A percentile compares a stretch with the other conserved stretches of the same genome.
phyloP scores from a whole-genome alignment of 805 yeast species.

The Myxozyma sirexii region DNA sequence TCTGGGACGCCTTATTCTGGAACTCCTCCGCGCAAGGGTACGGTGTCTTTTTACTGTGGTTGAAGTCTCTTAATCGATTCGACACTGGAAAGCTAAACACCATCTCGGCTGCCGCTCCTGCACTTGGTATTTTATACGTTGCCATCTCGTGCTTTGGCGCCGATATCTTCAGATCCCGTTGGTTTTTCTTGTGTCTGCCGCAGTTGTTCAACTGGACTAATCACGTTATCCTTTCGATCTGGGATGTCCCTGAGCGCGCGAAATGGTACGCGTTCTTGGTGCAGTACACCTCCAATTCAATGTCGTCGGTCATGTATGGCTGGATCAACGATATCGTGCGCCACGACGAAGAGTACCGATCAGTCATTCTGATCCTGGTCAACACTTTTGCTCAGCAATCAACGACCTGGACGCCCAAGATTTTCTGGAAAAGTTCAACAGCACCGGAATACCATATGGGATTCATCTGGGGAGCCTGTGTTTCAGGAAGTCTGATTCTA shows the following conservation, averaged over 20 bases:
- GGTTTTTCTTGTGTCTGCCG: conserved; percentile 57
- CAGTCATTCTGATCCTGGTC: conserved; percentile 55
- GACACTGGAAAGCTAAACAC: conserved; percentile 52
- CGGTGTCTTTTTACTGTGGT: conserved; percentile 66
- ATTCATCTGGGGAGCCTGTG: conserved; percentile 35
- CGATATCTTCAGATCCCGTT: conserved; percentile 56
- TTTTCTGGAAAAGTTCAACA: conserved; percentile 47
- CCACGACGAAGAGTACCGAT: conserved; percentile 55
- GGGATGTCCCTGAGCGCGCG: conserved; percentile 57
- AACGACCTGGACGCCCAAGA: conserved; percentile 56
- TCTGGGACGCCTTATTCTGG: conserved; percentile 45
- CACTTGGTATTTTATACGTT: conserved; percentile 54
- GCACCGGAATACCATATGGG: conserved; percentile 40
- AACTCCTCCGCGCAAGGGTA: conserved; percentile 48
- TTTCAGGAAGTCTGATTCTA: conserved; percentile 31
- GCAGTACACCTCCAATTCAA: conserved; percentile 61
- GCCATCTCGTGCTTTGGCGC: conserved; percentile 43
- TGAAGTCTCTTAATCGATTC: conserved; percentile 51
- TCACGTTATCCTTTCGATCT: conserved; percentile 55
- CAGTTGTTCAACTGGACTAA: conserved; percentile 57
- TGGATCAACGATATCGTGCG: conserved; percentile 64
- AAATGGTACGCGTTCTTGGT: conserved; percentile 64
- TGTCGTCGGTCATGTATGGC: conserved; percentile 61
- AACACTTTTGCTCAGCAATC: conserved; percentile 57
- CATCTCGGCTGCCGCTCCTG: conserved; percentile 59